A percentile compares a stretch with the other conserved stretches of the same genome.
Conservation (phyloP, 192 early-diverging fungal genomes). For the Phlyctochytrium arcticum region DNA sequence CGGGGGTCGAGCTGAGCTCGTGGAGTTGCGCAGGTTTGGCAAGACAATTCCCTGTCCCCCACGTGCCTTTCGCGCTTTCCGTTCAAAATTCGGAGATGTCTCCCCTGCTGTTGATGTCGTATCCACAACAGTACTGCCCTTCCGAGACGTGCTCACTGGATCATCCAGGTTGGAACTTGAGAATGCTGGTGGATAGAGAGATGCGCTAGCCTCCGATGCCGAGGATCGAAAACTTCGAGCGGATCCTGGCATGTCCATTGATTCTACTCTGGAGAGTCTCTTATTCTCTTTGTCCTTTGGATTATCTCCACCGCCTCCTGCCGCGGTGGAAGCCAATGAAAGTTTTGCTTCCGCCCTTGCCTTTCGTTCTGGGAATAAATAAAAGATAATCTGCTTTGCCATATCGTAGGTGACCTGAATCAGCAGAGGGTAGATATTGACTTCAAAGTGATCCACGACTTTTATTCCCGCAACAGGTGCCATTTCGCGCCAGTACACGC, state of each 20-base stretch:
- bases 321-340: neutral
- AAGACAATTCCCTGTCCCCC: neutral
- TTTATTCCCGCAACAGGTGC: constrained; percentile 89
- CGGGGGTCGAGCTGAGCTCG: too few species aligned
- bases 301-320: neutral
- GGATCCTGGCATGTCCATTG: neutral
- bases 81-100: neutral
- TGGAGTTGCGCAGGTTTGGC: too few species aligned
- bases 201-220: constrained; percentile 6
- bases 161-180: too few species aligned
- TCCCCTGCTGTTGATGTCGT: neutral
- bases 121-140: neutral
- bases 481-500: constrained; percentile 72
- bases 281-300: neutral
- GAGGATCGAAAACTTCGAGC: constrained; percentile 8
- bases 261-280: constrained; percentile 8
- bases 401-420: constrained; percentile 81
- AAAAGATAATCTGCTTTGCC: constrained; percentile 72
- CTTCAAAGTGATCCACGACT: constrained; percentile 87
- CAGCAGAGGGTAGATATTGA: constrained; percentile 77
- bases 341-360: constrained; percentile 17
- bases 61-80: neutral
- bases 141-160: too few species aligned
- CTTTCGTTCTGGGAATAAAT: constrained; percentile 72
- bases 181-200: too few species aligned